A percentile compares a stretch with the other conserved stretches of the same genome.
Conservation (phyloP, 192 early-diverging fungal species). For the Coemansia sp. region DNA sequence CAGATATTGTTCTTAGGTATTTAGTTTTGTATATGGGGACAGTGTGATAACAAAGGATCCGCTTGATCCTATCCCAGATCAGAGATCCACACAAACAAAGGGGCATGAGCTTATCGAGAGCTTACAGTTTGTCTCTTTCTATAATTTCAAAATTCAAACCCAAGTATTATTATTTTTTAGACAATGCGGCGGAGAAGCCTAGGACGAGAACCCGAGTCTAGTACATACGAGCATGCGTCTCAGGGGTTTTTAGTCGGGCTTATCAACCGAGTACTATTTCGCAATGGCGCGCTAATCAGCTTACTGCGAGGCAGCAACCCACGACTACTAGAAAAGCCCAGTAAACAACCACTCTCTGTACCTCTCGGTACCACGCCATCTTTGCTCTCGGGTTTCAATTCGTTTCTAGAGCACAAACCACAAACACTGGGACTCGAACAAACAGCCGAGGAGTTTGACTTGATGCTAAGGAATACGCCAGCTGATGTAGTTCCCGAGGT, state of each 20-base stretch:
- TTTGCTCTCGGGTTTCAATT: conserved; percentile 39
- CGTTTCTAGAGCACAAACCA: conserved; percentile 20
- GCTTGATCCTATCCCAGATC: background rate
- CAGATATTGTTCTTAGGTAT: background rate
- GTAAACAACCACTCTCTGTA: conserved; percentile 3
- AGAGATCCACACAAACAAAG: no score
- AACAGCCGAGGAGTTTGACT: conserved; percentile 28
- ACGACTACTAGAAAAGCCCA: background rate
- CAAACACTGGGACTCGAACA: conserved; percentile 9
- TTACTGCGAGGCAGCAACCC: conserved; percentile 20
- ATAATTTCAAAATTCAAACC: background rate
- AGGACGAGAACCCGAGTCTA: background rate
- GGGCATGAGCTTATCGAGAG: no score
- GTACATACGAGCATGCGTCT: conserved; percentile 15
- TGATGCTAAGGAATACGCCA: conserved; percentile 22
- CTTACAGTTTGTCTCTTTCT: no score
- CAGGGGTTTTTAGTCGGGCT: conserved; percentile 35
- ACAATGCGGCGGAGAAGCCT: conserved; percentile 16
- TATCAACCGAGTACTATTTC: conserved; percentile 39
- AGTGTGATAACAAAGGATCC: background rate
- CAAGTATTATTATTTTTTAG: background rate
- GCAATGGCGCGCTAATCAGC: conserved; percentile 28
- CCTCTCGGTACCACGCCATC: conserved; percentile 28
- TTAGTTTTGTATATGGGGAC: background rate
- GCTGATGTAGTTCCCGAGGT: conserved; percentile 11